Conservation (phyloP, 1,139 yeast species). For the Hyphopichia pseudoburtonii region DNA sequence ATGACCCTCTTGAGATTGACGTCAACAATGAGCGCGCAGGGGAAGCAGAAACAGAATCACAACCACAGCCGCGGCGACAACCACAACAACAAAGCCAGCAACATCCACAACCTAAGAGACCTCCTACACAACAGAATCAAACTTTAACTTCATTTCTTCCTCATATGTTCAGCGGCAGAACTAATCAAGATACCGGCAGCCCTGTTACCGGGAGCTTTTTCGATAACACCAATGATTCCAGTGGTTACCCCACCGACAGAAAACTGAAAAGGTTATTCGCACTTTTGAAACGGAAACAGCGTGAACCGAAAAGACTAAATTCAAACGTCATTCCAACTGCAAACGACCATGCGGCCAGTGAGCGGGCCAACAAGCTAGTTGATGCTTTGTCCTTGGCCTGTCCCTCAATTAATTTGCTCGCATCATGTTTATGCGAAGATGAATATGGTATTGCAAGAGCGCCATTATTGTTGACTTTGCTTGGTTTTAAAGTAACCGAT, state of each 20-base stretch:
- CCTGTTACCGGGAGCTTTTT: neutral
- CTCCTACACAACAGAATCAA: slow-evolving; percentile 14
- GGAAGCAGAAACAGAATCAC: slow-evolving; percentile 11
- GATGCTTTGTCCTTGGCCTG: slow-evolving; percentile 69
- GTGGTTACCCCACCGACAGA: neutral
- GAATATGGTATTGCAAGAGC: slow-evolving; percentile 78
- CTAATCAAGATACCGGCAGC: slow-evolving; percentile 5
- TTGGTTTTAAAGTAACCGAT: slow-evolving; percentile 65
- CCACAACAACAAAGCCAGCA: no score
- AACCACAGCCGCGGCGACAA: no score
- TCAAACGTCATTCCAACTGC: slow-evolving; percentile 11
- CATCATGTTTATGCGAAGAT: slow-evolving; percentile 73
- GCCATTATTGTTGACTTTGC: slow-evolving; percentile 72
- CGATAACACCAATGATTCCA: neutral
- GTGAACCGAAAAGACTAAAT: slow-evolving; percentile 1
- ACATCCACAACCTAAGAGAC: neutral
- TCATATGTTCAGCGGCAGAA: slow-evolving; percentile 12
- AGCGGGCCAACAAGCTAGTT: slow-evolving; percentile 63
- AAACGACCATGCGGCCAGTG: slow-evolving; percentile 32
- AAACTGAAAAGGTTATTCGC: neutral
- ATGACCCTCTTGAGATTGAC: slow-evolving; percentile 6
- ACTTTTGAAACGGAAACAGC: neutral
- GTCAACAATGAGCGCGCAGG: no score
- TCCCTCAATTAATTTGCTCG: slow-evolving; percentile 76
- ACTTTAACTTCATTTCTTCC: slow-evolving; percentile 15